Evolutionary conservation across 106 monocot genomes (phyloP), one percentile per base, ranked within the genome.

Genomic region (Platanthera guangdongensis): DNA sequence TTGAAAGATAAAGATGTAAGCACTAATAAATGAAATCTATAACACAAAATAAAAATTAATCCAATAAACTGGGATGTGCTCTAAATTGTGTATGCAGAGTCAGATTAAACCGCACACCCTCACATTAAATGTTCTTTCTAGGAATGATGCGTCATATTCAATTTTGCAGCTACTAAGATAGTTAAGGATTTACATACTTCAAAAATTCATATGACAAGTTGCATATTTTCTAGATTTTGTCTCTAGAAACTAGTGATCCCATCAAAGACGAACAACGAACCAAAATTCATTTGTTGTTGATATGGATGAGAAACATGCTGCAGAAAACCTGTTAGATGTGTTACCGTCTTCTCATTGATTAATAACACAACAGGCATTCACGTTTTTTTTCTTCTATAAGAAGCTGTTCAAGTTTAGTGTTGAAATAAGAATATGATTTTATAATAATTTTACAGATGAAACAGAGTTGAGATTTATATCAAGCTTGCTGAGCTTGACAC

Each of bases 401-500:
- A 67, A 22, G 32, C 32, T 67, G 10, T 32, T 7, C 74, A 9
- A 54, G 4, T 32, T 25, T 25, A 30, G 15, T 54, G 55, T 75
- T 45, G 39, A 9, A 22, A 51, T 45, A 30, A 21, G 46, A 30
- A 59, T 15, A 46, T 0, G 57, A 73, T 54, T 39, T 51, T 59
- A 12, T 28, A 15, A 7, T 54, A 68, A 11, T 77, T 46, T 74
- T 84, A 5, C 76, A 97, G 97, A 99, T 99, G 97, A 99, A 92
- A 74, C 89, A 88, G 77, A 91, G 97, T 99, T 78, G 97, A 99
- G 57, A 80, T 91, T 67, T 99, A 99, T 80, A 99, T 99, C 52
- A 94, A 89, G 78, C 91, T 99, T 79, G 94, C 97, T 78, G 97
- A 99, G 80, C 78, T 99, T 68, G 97, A 99, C 82, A 92, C 94